Base-by-base conservation (phyloP, 108 stramenopile genomes). In the Nitzschia inconspicua region DNA sequence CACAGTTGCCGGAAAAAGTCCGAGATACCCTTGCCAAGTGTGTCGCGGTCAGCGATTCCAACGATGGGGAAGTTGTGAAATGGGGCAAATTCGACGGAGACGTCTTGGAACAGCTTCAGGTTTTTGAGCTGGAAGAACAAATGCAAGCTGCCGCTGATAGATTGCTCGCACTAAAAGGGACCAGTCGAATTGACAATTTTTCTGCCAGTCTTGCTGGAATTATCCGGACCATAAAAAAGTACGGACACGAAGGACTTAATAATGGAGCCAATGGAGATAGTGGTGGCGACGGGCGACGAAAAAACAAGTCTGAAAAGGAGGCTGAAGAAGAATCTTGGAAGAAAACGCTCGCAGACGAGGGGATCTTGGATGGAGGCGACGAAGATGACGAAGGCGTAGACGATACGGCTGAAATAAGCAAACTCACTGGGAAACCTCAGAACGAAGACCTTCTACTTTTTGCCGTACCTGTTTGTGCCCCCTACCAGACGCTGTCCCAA, bases 381-480 rank as follows among this genome's bases (percentile, higher is more conserved):
- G 64, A 58, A 27, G 50, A 65, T 23, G 84, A 58, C 32, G 80
- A 64, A 53, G 78, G 72, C 23, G 67, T 85, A 35, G 93, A 89
- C 43, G 92, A 87, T 65, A 78, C 81, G 11, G 66, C 62, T 2
- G 96, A 95, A 63, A 60, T 93, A 7, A 65, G 55, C 28, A 86
- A 87, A 20, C 70, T 95, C 43, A 92, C 95, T 8, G 91, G 93
- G 11, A 91, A 86, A 56, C 91, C 94, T 20, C 75, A 68, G 13
- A 32, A 72, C 7, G 83, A 93, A 19, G 97, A 98, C 72, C 42
- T 85, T 26, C 54, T 98, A 52, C 70, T 96, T 3, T 83, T 77
- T 60, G 97, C 95, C 4, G 66, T 96, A 0, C 95, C 97, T 1
- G 95, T 98, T 11, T 95, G 93, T 68, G 97, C 89, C 16, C 97